Conservation (phyloP, 305 asterid species). For the Fraxinus velutina region DNA sequence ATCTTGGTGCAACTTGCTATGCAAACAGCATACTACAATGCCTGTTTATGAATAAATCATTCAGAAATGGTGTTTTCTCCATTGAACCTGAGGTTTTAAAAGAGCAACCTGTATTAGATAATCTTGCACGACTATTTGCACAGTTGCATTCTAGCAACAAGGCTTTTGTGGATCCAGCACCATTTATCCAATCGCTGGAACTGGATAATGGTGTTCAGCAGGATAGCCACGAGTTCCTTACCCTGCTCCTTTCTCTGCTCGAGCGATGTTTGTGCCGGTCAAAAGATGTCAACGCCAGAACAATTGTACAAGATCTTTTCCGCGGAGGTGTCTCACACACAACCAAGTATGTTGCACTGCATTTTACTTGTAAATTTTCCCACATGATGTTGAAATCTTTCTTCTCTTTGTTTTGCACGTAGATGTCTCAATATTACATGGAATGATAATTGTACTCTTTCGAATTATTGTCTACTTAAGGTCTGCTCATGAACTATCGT, state of each 20-base stretch:
- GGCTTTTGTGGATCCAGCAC: slow-evolving; percentile 97
- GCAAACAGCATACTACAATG: slow-evolving; percentile 97
- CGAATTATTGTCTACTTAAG: not conserved
- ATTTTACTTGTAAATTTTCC: not conserved
- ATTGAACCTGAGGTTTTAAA: slow-evolving; percentile 73
- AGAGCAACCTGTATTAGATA: slow-evolving; percentile 72
- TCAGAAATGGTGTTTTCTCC: slow-evolving; percentile 83
- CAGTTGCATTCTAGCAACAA: slow-evolving; percentile 82
- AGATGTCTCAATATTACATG: not conserved
- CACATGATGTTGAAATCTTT: slow-evolving; percentile 14
- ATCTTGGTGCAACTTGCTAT: slow-evolving; percentile 98
- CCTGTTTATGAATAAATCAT: slow-evolving; percentile 81
- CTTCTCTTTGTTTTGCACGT: slow-evolving; percentile 24
- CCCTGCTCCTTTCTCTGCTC: slow-evolving; percentile 85
- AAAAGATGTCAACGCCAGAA: slow-evolving; percentile 64
- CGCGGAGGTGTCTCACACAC: slow-evolving; percentile 98
- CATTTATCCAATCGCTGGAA: slow-evolving; percentile 82
- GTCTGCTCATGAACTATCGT: not conserved
- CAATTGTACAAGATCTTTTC: slow-evolving; percentile 83
- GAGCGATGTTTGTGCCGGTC: slow-evolving; percentile 84
- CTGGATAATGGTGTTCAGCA: slow-evolving; percentile 96
- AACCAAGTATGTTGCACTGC: slow-evolving; percentile 52
- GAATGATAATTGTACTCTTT: not conserved
- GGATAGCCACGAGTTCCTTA: slow-evolving; percentile 96
- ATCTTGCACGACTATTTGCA: slow-evolving; percentile 78